phyloP scores from a whole-genome alignment of 805 yeast species.

The Yamadazyma kitorensis region DNA sequence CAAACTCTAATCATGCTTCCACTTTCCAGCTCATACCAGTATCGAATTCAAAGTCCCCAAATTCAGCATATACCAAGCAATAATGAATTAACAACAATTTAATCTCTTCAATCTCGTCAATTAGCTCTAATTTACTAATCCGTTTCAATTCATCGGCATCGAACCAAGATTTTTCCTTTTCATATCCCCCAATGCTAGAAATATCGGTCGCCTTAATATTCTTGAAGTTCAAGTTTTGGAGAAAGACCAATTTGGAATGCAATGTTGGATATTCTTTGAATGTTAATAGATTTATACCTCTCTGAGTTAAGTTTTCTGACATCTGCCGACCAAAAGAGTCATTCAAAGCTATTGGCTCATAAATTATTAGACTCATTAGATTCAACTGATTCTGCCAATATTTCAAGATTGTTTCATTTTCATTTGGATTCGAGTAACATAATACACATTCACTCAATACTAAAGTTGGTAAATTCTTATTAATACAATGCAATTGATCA shows the following conservation, averaged over 20 bases:
- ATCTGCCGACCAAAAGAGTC: conserved; percentile 69
- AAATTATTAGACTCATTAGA: conserved; percentile 41
- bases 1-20: too few species aligned
- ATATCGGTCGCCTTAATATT: conserved; percentile 46
- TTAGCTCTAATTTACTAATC: conserved; percentile 54
- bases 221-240: conserved; percentile 22
- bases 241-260: conserved; percentile 22
- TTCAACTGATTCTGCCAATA: conserved; percentile 36
- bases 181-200: conserved; percentile 38
- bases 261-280: conserved; percentile 51
- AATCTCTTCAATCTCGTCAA: conserved; percentile 77
- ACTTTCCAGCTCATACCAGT: conserved; percentile 1
- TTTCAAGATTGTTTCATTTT: conserved; percentile 42
- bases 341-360: conserved; percentile 67
- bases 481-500: conserved; percentile 15
- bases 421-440: conserved; percentile 59
- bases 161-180: conserved; percentile 40
- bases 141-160: conserved; percentile 35
- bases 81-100: conserved; percentile 61
- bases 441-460: conserved; percentile 73
- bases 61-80: conserved; percentile 38
- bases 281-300: conserved; percentile 65
- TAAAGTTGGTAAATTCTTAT: conserved; percentile 49
- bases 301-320: conserved; percentile 53
- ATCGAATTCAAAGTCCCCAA: conserved; percentile 1